phyloP scores from a whole-genome alignment of 441 rosid genomes.

The Arabidopsis hybrid region DNA sequence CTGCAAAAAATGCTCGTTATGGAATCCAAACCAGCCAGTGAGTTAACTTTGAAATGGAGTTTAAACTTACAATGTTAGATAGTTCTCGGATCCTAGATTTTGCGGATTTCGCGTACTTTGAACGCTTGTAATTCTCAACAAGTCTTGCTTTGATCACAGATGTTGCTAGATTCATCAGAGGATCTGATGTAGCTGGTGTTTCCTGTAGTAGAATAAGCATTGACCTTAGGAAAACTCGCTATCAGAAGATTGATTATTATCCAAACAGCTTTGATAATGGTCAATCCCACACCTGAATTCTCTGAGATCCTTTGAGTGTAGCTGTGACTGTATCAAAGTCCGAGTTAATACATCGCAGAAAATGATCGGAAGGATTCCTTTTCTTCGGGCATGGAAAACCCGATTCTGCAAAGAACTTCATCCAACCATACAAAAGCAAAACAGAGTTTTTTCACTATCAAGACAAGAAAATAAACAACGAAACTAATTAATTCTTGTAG shows the following conservation, averaged over 20 bases:
- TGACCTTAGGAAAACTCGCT: neutral
- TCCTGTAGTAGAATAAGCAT: constrained; percentile 51
- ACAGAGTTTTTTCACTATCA: constrained; percentile 6
- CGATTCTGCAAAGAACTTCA: constrained; percentile 92
- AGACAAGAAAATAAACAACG: neutral
- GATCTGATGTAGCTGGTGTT: constrained; percentile 69
- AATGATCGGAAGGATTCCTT: constrained; percentile 98
- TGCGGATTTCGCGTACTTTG: constrained; percentile 61
- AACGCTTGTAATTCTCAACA: constrained; percentile 72
- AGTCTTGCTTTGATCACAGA: constrained; percentile 80
- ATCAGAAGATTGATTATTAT: neutral
- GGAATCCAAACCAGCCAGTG: constrained; percentile 9
- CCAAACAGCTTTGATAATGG: neutral
- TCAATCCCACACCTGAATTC: constrained; percentile 60
- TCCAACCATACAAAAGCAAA: constrained; percentile 1
- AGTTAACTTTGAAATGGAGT: neutral
- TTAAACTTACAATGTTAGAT: constrained; percentile 63
- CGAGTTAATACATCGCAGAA: constrained; percentile 86
- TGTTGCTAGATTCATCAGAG: constrained; percentile 77
- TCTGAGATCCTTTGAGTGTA: constrained; percentile 84
- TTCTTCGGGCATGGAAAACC: constrained; percentile 93
- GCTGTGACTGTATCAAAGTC: constrained; percentile 90
- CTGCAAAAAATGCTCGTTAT: constrained; percentile 47
- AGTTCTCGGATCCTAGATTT: constrained; percentile 67
- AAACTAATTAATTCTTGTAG: constrained; percentile 17